Evolutionary conservation across 2,329 filamentous ascomycete genomes (phyloP).

Genomic region (Nemania abortiva): DNA sequence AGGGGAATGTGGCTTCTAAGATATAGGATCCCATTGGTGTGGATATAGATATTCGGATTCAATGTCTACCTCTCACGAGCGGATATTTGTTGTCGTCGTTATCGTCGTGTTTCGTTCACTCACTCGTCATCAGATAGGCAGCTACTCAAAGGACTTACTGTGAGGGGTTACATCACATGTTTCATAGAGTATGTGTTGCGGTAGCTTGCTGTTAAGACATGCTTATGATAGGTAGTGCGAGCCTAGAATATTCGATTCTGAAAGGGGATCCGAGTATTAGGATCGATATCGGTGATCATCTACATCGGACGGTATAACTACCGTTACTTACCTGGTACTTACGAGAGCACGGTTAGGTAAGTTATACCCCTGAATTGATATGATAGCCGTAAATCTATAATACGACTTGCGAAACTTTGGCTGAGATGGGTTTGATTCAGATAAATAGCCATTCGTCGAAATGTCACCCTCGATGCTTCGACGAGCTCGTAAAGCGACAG

Average conservation of each 20-base stretch:
- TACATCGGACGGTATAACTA: not conserved
- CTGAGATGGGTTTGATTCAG: not conserved
- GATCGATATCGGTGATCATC: not conserved
- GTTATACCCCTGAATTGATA: too few relatives aligned
- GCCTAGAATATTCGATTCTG: not conserved
- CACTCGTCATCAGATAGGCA: too few relatives aligned
- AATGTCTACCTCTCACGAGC: not conserved
- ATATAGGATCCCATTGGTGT: slow-evolving; percentile 33
- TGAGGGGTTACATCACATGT: not conserved
- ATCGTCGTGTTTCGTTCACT: slow-evolving; percentile 14
- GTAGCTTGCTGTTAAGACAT: not conserved
- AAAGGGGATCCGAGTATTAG: not conserved
- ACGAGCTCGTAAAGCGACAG: not conserved
- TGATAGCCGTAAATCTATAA: not conserved
- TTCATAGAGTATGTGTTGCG: not conserved
- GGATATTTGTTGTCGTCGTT: not conserved
- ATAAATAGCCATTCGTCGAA: not conserved
- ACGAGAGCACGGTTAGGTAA: too few relatives aligned
- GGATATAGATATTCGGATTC: not conserved
- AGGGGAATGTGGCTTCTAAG: slow-evolving; percentile 44
- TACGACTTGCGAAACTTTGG: not conserved
- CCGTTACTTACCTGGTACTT: too few relatives aligned
- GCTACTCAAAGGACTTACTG: too few relatives aligned
- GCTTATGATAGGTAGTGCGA: not conserved
- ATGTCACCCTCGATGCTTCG: not conserved